Base-by-base conservation (phyloP, 2,329 filamentous ascomycete genomes). In the Curvularia eragrostidis region DNA sequence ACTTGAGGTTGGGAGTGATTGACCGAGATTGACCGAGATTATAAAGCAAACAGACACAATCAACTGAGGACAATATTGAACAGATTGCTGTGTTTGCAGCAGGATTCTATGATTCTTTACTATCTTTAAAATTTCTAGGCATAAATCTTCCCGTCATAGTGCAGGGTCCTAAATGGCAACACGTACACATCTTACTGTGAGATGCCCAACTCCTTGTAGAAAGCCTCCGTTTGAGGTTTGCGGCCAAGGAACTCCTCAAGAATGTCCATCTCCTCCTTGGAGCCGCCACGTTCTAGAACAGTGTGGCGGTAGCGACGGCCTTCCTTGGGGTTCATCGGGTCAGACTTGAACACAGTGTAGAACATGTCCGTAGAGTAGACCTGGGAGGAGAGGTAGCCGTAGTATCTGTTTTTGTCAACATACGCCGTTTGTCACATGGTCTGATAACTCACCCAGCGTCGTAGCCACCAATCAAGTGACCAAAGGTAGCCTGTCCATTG, bases 291-390 rank as follows among this genome's bases (percentile, higher is more conserved):
- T 79, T 93, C 89, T 4, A 95, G 80, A 21, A 95, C 90, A 0
- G 87, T 90, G 76, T 92, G 89, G 52, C 91, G 84, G 78, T 94
- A 95, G 57, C 90, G 79, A 13, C 91, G 83, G 1, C 91, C 91
- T 73, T 92, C 86, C 64, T 84, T 85, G 30, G 82, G 83, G 74
- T 93, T 85, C 90, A 94, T 93, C 0, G 91, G 91, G 73, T 93
- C 83, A 66, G 85, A 82, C 80, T 89, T 88, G 80, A 95, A 95
- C 46, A 90, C 88, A 0, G 85, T 85, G 78, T 91, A 87, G 82
- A 94, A 96, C 90, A 96, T 94, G 77, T 96, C 91, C 24, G 89
- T 85, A 21, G 88, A 91, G 78, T 93, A 95, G 18, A 95, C 91
- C 75, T 91, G 85, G 1, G 89, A 91, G 62, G 85, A 78, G 56